Base-by-base conservation (phyloP, 1,284 basidiomycete genomes). In the Kwoniella shivajii region DNA sequence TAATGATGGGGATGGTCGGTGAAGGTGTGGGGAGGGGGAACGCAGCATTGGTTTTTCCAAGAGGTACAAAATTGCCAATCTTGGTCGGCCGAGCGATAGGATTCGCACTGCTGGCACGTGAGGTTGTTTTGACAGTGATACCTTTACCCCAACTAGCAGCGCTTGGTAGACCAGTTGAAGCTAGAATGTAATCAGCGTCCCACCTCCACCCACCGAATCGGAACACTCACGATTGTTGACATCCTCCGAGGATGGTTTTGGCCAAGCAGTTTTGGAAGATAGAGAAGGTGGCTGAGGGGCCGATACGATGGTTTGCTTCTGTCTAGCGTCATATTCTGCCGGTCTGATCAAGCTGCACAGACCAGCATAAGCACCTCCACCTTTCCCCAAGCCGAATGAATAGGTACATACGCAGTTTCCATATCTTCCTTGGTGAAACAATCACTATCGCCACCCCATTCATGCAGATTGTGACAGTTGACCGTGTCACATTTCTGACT, bases 401-500 rank as follows among this genome's bases (percentile, higher is more conserved):
- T 4, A 16, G 1, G 47, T 36, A 84, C 88, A 50, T 73, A 92
- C 89, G 94, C 77, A 2, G 89, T 92, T 31, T 90, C 88, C 55
- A 94, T 80, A 76, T 96, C 90, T 73, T 94, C 90, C 78, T 92
- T 92, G 9, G 88, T 93, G 73, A 93, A 97, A 66, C 90, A 93
- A 77, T 99, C 96, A 56, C 92, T 91, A 76, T 99, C 95, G 67
- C 98, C 96, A 20, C 94, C 95, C 86, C 93, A 95, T 75, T 99
- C 96, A 75, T 99, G 96, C 52, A 96, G 79, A 74, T 92, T 91
- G 84, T 94, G 89, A 79, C 95, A 99, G 59, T 52, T 61, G 10
- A 85, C 86, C 34, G 67, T 69, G 54, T 87, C 84, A 79, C 96
- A 99, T 59, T 85, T 85, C 44, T 86, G 83, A 22, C 91, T 88